Conservation (phyloP, 345 rosid species). For the Euphorbia lathyris region DNA sequence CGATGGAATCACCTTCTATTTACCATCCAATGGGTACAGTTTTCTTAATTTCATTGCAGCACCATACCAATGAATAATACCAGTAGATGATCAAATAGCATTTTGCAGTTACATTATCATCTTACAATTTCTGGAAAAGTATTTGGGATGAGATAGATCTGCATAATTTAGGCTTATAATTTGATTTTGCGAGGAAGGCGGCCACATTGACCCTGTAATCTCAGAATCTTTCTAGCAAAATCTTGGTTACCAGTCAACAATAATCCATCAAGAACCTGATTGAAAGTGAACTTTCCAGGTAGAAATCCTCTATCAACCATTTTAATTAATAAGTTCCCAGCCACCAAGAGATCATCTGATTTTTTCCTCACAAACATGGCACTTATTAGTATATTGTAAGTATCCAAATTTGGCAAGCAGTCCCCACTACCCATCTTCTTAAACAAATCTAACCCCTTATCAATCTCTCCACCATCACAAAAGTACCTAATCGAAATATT, state of each 20-base stretch:
- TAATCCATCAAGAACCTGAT: constrained; percentile 78
- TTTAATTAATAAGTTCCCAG: constrained; percentile 77
- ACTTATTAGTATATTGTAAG: constrained; percentile 69
- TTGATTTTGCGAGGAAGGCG: constrained; percentile 36
- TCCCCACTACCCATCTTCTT: constrained; percentile 55
- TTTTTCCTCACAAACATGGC: constrained; percentile 89
- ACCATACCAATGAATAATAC: neutral
- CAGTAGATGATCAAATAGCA: neutral
- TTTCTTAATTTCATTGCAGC: neutral
- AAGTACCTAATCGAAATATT: constrained; percentile 68
- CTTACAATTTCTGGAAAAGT: neutral
- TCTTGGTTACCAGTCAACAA: constrained; percentile 76
- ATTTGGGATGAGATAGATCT: neutral
- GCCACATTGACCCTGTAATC: constrained; percentile 63
- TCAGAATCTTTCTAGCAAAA: constrained; percentile 69
- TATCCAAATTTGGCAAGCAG: constrained; percentile 88
- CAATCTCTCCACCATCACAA: constrained; percentile 66
- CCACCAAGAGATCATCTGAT: constrained; percentile 66
- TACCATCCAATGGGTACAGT: neutral
- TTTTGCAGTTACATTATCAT: no score
- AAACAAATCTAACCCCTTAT: constrained; percentile 59
- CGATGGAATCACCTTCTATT: neutral
- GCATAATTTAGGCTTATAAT: constrained; percentile 10
- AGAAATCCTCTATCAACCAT: constrained; percentile 92
- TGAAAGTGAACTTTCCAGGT: constrained; percentile 72